Conservation (phyloP, 352 stramenopile species). For the Nothophytophthora sp. region DNA sequence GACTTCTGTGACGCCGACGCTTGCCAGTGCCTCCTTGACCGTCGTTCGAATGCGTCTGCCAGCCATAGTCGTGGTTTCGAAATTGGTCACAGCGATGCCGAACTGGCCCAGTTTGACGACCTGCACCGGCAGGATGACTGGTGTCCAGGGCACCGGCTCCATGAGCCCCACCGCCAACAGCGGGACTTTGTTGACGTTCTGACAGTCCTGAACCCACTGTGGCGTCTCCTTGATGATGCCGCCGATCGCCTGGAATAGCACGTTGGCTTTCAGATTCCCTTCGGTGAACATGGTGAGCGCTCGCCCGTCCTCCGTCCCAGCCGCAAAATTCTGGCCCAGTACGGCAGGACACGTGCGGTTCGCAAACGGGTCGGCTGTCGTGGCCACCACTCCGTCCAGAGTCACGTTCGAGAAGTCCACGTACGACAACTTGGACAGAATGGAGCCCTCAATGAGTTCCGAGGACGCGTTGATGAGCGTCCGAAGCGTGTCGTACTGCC, state of each 20-base stretch:
- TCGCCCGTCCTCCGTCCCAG: slow-evolving; percentile 44
- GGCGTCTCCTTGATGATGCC: slow-evolving; percentile 24
- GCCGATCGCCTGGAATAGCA: slow-evolving; percentile 16
- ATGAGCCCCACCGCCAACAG: slow-evolving; percentile 33
- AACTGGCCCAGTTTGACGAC: slow-evolving; percentile 48
- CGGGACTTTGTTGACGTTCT: slow-evolving; percentile 32
- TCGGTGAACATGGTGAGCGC: slow-evolving; percentile 25
- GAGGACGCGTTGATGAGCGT: slow-evolving; percentile 17
- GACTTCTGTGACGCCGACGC: slow-evolving; percentile 29
- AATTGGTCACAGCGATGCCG: slow-evolving; percentile 41
- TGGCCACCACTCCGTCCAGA: slow-evolving; percentile 18
- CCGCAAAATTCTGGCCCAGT: slow-evolving; percentile 45
- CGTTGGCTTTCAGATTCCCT: slow-evolving; percentile 27
- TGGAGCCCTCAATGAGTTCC: slow-evolving; percentile 17
- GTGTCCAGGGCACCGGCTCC: slow-evolving; percentile 37
- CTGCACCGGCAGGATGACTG: slow-evolving; percentile 45
- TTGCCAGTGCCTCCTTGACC: slow-evolving; percentile 20
- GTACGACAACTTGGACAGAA: slow-evolving; percentile 33
- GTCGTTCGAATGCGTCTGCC: slow-evolving; percentile 41
- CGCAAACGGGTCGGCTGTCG: slow-evolving; percentile 19
- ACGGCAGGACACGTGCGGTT: slow-evolving; percentile 39
- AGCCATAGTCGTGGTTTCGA: slow-evolving; percentile 60
- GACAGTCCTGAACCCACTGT: slow-evolving; percentile 35
- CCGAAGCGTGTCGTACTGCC: slow-evolving; percentile 27
- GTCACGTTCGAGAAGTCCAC: slow-evolving; percentile 44